A percentile compares a stretch with the other conserved stretches of the same genome.
These are phyloP conservation scores for Rhodotorula toruloides DNA, from an alignment of 768 basidiomycete species.

Conservation along the genomic window DNA sequence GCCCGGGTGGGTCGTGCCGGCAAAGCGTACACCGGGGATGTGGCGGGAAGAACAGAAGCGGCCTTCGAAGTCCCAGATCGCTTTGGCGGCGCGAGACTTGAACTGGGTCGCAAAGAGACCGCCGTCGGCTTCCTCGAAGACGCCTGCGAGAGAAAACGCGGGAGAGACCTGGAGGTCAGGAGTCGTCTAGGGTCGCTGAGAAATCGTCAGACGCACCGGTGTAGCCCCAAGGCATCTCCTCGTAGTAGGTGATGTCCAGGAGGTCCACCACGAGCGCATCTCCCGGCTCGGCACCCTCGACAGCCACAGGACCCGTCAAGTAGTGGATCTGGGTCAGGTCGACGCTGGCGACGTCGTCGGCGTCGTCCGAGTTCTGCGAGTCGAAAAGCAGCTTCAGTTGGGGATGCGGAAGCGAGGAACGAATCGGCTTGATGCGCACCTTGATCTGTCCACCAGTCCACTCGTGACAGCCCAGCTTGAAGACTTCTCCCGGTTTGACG, in stretches of 20 bases:
- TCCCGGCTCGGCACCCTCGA: constrained; percentile 71
- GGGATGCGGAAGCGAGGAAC: too few species aligned
- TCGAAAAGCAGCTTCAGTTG: not conserved
- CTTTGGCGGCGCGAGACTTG: constrained; percentile 65
- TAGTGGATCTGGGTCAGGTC: constrained; percentile 66
- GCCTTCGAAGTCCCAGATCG: constrained; percentile 69
- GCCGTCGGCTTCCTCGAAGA: constrained; percentile 68
- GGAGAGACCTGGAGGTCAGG: too few species aligned
- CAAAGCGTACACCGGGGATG: constrained; percentile 72
- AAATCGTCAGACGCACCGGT: constrained; percentile 45
- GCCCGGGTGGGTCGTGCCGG: constrained; percentile 65
- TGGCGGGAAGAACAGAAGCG: constrained; percentile 56
- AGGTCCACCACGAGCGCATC: constrained; percentile 76
- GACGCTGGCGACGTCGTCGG: constrained; percentile 63
- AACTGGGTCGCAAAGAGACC: constrained; percentile 66
- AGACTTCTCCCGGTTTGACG: constrained; percentile 62
- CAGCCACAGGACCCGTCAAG: constrained; percentile 67
- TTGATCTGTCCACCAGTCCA: constrained; percentile 68
- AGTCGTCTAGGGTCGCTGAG: not conserved
- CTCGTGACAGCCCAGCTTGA: constrained; percentile 57
- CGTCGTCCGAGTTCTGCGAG: constrained; percentile 17
- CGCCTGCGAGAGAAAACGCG: constrained; percentile 50
- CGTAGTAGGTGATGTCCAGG: constrained; percentile 54
- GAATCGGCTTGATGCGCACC: too few species aligned
- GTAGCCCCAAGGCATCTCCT: constrained; percentile 77